Evolutionary conservation across 2,329 filamentous ascomycete species (phyloP).

Genomic region (Colletotrichum destructivum): DNA sequence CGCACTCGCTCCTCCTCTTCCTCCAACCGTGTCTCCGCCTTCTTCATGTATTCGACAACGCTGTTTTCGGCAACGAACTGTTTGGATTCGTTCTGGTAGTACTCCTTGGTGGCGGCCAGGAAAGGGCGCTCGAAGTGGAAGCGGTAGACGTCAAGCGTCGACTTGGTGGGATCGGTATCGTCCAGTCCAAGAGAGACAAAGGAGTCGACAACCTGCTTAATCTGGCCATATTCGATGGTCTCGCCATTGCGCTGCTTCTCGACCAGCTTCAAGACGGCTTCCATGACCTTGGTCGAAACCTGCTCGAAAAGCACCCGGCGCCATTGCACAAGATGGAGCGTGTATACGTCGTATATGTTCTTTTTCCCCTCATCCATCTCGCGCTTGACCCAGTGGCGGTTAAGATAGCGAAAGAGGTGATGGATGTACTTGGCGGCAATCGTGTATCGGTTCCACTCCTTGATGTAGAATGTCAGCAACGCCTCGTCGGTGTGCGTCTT

Average conservation of each 20-base stretch:
- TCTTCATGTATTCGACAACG: conserved; percentile 99
- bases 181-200: conserved; percentile 96
- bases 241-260: conserved; percentile 98
- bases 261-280: conserved; percentile 92
- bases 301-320: conserved; percentile 89
- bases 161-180: conserved; percentile 92
- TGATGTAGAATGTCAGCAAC: conserved; percentile 92
- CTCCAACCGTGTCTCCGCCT: conserved; percentile 88
- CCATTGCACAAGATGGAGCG: conserved; percentile 95
- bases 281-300: conserved; percentile 92
- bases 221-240: conserved; percentile 96
- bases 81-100: conserved; percentile 93
- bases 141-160: conserved; percentile 94
- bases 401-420: conserved; percentile 95
- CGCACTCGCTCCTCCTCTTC: conserved; percentile 96
- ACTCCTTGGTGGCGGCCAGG: conserved; percentile 84
- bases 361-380: conserved; percentile 99
- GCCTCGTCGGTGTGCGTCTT: conserved; percentile 90
- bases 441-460: conserved; percentile 96
- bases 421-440: conserved; percentile 97
- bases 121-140: conserved; percentile 95
- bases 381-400: conserved; percentile 98
- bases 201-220: conserved; percentile 96
- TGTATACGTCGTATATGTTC: conserved; percentile 98
- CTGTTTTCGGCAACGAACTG: conserved; percentile 97